A percentile compares a stretch with the other conserved stretches of the same genome.
phyloP scores from a whole-genome alignment of 192 early-diverging fungal genomes.

The Paraglomus brasilianum region DNA sequence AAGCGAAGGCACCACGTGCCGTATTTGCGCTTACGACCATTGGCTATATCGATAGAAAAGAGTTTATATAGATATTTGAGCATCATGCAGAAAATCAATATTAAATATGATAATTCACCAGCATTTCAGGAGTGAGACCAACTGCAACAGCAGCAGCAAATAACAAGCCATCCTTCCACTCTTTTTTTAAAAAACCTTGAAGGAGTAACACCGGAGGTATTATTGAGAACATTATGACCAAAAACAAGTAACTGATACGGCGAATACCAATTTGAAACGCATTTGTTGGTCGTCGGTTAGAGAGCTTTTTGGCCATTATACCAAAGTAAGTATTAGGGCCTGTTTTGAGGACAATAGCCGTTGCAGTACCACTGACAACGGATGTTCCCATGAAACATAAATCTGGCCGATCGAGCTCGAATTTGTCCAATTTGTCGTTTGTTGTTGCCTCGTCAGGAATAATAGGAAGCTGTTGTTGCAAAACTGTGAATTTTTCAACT shows the following conservation, averaged over 20 bases:
- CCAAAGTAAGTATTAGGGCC: conserved; percentile 48
- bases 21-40: conserved; percentile 55
- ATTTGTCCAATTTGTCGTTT: conserved; percentile 18
- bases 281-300: conserved; percentile 33
- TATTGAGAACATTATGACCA: conserved; percentile 45
- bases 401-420: conserved; percentile 36
- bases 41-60: conserved; percentile 26
- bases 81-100: background rate
- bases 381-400: conserved; percentile 47
- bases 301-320: conserved; percentile 42
- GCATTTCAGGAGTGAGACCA: conserved; percentile 57
- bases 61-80: background rate
- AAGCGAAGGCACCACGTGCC: conserved; percentile 43
- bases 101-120: conserved; percentile 18
- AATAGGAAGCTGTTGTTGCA: conserved; percentile 20
- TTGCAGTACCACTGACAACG: conserved; percentile 49
- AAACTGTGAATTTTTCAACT: conserved; percentile 42
- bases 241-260: conserved; percentile 46
- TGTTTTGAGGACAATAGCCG: conserved; percentile 46
- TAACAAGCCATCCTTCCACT: conserved; percentile 39
- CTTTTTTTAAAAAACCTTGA: conserved; percentile 40
- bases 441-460: conserved; percentile 11
- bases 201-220: conserved; percentile 48
- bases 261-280: conserved; percentile 49
- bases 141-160: conserved; percentile 51